Conservation (phyloP, 2,329 filamentous ascomycete genomes). For the Penicillium expansum region DNA sequence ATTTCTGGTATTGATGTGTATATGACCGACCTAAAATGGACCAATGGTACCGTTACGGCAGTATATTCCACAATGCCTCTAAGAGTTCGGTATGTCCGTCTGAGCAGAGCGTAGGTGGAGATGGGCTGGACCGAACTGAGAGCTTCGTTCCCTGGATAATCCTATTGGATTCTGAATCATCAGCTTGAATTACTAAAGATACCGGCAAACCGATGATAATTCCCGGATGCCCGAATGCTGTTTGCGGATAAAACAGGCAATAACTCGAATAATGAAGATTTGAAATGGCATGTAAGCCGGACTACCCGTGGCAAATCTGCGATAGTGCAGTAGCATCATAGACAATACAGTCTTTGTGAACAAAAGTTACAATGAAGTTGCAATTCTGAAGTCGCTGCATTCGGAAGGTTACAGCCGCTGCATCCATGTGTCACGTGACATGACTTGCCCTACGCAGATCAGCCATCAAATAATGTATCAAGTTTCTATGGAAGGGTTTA, state of each 20-base stretch:
- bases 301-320: neutral
- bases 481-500: neutral
- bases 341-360: neutral
- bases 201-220: conserved; percentile 6
- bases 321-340: neutral
- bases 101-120: neutral
- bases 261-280: neutral
- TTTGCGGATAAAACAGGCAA: conserved; percentile 16
- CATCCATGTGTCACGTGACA: conserved; percentile 15
- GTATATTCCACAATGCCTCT: neutral
- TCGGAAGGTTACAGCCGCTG: conserved; percentile 24
- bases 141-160: neutral
- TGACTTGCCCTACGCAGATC: neutral
- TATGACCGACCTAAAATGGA: neutral
- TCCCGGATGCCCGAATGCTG: conserved; percentile 7
- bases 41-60: conserved; percentile 22
- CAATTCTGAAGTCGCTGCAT: conserved; percentile 15
- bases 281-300: neutral
- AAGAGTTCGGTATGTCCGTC: conserved; percentile 1
- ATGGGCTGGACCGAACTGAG: neutral
- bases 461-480: neutral
- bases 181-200: neutral
- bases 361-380: conserved; percentile 7
- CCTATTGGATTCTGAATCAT: neutral
- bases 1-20: conserved; percentile 7